Conservation (phyloP, 106 monocot species). For the Platanthera zijinensis region DNA sequence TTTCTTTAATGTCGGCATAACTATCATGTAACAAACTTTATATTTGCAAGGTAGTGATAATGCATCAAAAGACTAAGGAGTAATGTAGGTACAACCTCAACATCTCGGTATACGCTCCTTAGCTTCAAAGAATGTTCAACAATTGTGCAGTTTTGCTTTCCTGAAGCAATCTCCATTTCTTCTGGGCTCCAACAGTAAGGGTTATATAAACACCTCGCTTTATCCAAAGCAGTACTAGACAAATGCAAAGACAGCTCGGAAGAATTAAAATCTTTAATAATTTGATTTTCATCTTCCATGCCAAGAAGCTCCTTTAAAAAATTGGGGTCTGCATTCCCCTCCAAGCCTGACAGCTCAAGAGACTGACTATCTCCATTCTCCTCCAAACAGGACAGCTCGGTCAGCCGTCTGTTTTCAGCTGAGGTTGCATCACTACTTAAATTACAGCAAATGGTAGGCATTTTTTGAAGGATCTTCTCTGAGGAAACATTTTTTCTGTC, state of each 20-base stretch:
- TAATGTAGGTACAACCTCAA: slow-evolving; percentile 40
- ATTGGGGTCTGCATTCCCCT: slow-evolving; percentile 24
- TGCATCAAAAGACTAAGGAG: neutral
- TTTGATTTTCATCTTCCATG: slow-evolving; percentile 1
- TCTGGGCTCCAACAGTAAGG: slow-evolving; percentile 67
- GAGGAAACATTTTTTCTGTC: neutral
- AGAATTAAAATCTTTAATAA: neutral
- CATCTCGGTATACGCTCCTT: slow-evolving; percentile 75
- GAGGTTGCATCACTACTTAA: slow-evolving; percentile 4
- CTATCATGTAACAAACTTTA: neutral
- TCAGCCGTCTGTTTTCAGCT: neutral
- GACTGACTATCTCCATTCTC: slow-evolving; percentile 1
- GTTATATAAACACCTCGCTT: slow-evolving; percentile 26
- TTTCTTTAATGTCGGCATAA: neutral
- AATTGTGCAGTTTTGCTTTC: slow-evolving; percentile 42
- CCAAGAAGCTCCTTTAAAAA: slow-evolving; percentile 8
- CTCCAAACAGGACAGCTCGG: neutral
- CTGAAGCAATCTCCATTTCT: slow-evolving; percentile 71
- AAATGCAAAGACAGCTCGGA: neutral
- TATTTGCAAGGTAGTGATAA: neutral
- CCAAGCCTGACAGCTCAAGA: slow-evolving; percentile 9
- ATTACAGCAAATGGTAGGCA: neutral
- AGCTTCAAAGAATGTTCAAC: slow-evolving; percentile 70
- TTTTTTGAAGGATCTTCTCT: neutral
- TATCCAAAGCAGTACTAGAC: neutral